Evolutionary conservation across 192 early-diverging fungal genomes (phyloP).

Genomic region (Rhizophagus sp.): DNA sequence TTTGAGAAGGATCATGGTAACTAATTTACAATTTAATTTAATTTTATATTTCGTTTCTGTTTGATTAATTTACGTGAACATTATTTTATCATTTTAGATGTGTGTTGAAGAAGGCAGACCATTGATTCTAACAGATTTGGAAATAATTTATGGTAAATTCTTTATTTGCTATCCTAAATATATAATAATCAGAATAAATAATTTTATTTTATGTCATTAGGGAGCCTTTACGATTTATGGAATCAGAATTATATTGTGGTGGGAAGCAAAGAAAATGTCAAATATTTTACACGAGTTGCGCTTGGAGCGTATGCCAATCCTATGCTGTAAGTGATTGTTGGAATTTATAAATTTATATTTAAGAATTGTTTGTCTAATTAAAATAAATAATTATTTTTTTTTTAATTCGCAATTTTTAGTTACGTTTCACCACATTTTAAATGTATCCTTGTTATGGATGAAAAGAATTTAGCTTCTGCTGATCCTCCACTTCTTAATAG

Average conservation of each 20-base stretch:
- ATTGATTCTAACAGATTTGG: conserved; percentile 28
- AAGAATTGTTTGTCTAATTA: no score
- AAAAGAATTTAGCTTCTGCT: neutral
- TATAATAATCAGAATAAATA: neutral
- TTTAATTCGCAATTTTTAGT: neutral
- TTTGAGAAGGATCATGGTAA: conserved; percentile 26
- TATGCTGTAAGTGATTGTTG: conserved; percentile 23
- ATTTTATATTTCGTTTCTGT: neutral
- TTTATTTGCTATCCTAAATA: neutral
- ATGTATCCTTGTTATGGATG: conserved; percentile 32
- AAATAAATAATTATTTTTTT: neutral
- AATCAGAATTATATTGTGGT: conserved; percentile 31
- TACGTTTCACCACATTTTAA: conserved; percentile 19
- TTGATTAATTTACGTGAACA: neutral
- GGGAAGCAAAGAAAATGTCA: conserved; percentile 7
- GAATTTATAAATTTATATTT: neutral
- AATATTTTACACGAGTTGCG: conserved; percentile 22
- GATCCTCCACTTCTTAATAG: conserved; percentile 25
- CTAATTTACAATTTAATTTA: neutral
- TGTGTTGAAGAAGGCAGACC: conserved; percentile 29
- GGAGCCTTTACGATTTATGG: conserved; percentile 30
- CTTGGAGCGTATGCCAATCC: conserved; percentile 28
- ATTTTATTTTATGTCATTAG: neutral
- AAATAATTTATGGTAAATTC: conserved; percentile 21
- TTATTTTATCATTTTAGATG: conserved; percentile 8